Conservation (phyloP, 805 yeast species). For the Tetrapisispora namnaoensis region DNA sequence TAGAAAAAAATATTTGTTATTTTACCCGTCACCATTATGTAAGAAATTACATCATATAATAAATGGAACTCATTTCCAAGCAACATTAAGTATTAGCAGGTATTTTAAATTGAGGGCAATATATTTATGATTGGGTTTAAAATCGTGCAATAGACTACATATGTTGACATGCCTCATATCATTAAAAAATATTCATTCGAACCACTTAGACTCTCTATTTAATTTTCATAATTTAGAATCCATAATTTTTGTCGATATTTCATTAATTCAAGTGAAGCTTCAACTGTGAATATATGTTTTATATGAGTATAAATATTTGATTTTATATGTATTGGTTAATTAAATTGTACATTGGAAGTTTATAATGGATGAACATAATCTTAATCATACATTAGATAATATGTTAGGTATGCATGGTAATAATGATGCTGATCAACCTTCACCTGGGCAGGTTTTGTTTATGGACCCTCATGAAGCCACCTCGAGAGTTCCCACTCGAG, state of each 20-base stretch:
- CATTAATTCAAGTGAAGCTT: too few relatives aligned
- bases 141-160: too few relatives aligned
- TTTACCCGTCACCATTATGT: not conserved
- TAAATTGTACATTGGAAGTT: not conserved
- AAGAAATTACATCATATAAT: not conserved
- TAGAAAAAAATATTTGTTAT: too few relatives aligned
- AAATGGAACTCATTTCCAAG: too few relatives aligned
- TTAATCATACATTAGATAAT: not conserved
- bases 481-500: not conserved
- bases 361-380: not conserved
- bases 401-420: not conserved
- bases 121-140: too few relatives aligned
- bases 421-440: not conserved
- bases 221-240: not conserved
- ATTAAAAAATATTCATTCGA: too few relatives aligned
- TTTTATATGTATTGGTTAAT: not conserved
- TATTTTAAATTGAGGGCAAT: too few relatives aligned
- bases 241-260: too few relatives aligned
- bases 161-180: not conserved
- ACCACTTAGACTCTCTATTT: not conserved
- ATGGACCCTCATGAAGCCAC: constrained; percentile 4
- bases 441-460: constrained; percentile 2
- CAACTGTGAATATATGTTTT: too few relatives aligned
- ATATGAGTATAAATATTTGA: not conserved
- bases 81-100: too few relatives aligned